These are phyloP conservation scores for Gonium pectorale DNA, from an alignment of 139 green algal genomes.

Conservation along the genomic window DNA sequence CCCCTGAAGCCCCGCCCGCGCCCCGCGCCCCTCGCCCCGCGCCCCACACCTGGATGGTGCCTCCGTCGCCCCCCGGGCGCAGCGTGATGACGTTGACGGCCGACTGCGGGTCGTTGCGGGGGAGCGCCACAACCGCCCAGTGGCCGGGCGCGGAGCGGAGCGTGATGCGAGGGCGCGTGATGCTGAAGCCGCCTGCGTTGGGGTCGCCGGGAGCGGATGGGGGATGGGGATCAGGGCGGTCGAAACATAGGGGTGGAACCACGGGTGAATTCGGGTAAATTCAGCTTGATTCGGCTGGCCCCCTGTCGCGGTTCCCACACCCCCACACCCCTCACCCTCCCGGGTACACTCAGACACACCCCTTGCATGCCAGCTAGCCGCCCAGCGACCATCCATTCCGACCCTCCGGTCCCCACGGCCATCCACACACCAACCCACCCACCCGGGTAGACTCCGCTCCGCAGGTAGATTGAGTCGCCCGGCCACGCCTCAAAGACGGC, in stretches of 20 bases:
- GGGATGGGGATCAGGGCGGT: background rate
- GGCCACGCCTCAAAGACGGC: constrained; percentile 29
- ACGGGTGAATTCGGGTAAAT: background rate
- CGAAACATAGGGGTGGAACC: background rate
- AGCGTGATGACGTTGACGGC: constrained; percentile 44
- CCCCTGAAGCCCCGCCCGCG: too few species aligned
- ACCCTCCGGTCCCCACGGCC: background rate
- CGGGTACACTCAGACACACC: background rate
- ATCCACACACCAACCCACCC: background rate
- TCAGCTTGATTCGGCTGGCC: background rate
- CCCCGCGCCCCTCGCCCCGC: background rate
- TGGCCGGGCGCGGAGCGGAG: constrained; percentile 40
- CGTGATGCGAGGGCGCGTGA: constrained; percentile 27
- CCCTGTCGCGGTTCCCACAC: background rate
- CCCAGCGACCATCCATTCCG: too few species aligned
- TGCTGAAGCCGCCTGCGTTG: constrained; percentile 26
- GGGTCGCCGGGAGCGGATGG: background rate
- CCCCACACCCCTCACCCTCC: background rate
- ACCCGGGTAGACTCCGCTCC: constrained; percentile 39
- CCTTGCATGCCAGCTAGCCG: too few species aligned
- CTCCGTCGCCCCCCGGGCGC: constrained; percentile 13
- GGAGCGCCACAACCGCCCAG: constrained; percentile 32
- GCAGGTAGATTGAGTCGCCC: constrained; percentile 18
- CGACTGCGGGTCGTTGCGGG: constrained; percentile 12
- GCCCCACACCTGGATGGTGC: background rate